Percentiles rank a stretch among this genome's conserved stretches.
Conservation (phyloP, 1,284 basidiomycete species). For the Fomitopsis pinicola region DNA sequence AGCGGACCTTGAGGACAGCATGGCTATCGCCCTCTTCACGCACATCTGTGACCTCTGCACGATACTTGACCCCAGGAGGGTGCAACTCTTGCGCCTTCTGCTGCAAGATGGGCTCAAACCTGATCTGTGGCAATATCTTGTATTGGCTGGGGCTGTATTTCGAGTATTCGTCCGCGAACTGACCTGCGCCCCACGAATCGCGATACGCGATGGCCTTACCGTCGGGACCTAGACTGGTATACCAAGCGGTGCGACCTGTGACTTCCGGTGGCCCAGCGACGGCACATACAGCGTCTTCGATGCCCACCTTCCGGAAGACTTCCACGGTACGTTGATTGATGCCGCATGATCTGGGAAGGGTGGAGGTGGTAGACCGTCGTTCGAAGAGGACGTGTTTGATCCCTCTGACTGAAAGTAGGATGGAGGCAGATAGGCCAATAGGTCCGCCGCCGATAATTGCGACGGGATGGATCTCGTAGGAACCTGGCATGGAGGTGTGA, state of each 20-base stretch:
- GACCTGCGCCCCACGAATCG: not conserved
- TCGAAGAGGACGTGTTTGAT: not conserved
- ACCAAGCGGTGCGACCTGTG: not conserved
- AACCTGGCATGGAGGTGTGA: not conserved
- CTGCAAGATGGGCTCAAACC: not conserved
- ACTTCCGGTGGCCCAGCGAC: not conserved
- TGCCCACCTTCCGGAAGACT: not conserved
- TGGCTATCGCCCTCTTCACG: not conserved
- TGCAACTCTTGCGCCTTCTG: not conserved
- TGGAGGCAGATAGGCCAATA: not conserved
- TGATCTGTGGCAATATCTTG: not conserved
- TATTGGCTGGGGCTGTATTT: not conserved
- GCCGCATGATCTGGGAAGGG: not conserved
- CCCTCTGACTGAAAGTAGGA: not conserved
- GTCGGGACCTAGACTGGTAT: not conserved
- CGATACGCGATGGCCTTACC: not conserved
- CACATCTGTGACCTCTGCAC: not conserved
- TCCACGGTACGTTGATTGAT: not conserved
- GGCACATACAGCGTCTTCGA: not conserved
- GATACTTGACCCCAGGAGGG: not conserved
- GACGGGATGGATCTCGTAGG: not conserved
- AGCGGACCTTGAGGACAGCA: not conserved
- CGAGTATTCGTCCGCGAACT: not conserved
- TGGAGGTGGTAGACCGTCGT: not conserved
- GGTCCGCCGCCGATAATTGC: not conserved